Percentiles rank a stretch among this genome's conserved stretches.
Evolutionary conservation across 768 basidiomycete genomes (phyloP).

Genomic region (Cystofilobasidium bisporidii): DNA sequence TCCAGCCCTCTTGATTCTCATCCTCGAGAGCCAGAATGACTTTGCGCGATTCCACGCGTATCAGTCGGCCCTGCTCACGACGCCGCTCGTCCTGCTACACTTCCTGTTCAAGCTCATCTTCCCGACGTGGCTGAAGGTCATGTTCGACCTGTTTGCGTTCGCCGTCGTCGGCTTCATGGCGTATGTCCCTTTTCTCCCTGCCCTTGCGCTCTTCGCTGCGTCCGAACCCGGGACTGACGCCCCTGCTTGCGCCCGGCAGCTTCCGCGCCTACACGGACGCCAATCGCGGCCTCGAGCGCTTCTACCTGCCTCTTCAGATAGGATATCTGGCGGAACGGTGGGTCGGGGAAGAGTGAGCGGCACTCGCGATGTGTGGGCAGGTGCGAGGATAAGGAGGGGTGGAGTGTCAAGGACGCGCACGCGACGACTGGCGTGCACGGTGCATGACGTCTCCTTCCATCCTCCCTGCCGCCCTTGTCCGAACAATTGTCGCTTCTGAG

Average conservation of each 20-base stretch:
- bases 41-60: slow-evolving; percentile 61
- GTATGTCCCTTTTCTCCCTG: slow-evolving; percentile 36
- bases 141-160: slow-evolving; percentile 47
- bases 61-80: slow-evolving; percentile 63
- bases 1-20: slow-evolving; percentile 42
- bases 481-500: too few species aligned
- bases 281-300: slow-evolving; percentile 49
- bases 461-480: too few species aligned
- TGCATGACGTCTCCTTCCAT: too few species aligned
- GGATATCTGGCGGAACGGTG: slow-evolving; percentile 60
- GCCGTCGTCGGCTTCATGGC: slow-evolving; percentile 48
- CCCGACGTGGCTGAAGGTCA: slow-evolving; percentile 45
- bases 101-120: slow-evolving; percentile 51
- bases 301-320: slow-evolving; percentile 51
- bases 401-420: too few species aligned
- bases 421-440: too few species aligned
- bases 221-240: too few species aligned
- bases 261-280: slow-evolving; percentile 51
- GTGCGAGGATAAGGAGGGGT: too few species aligned
- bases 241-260: slow-evolving; percentile 40
- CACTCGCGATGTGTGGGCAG: too few species aligned
- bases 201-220: background rate
- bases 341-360: slow-evolving; percentile 52
- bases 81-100: slow-evolving; percentile 52
- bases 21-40: slow-evolving; percentile 51